These are phyloP conservation scores for Orbilia oligospora DNA, from an alignment of 2,329 filamentous ascomycete genomes.

Conservation along the genomic window DNA sequence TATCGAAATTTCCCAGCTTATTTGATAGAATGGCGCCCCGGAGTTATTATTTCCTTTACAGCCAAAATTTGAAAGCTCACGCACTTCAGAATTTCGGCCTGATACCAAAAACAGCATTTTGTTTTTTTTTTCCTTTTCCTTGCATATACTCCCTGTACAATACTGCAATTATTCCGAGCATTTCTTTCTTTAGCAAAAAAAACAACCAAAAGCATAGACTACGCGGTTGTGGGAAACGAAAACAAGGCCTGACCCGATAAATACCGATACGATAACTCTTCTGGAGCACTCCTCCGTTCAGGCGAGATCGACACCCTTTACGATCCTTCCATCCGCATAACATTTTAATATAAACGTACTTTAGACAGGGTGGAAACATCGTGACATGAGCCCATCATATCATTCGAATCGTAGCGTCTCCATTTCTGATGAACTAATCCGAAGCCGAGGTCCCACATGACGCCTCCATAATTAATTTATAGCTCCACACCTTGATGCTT, in stretches of 20 bases:
- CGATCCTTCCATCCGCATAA: constrained; percentile 56
- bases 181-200: constrained; percentile 35
- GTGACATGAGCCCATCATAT: constrained; percentile 46
- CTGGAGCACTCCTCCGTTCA: constrained; percentile 53
- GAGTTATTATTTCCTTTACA: constrained; percentile 60
- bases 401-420: constrained; percentile 34
- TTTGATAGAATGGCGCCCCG: constrained; percentile 53
- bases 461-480: constrained; percentile 39
- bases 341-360: constrained; percentile 40
- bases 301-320: constrained; percentile 52
- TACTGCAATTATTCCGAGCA: constrained; percentile 51
- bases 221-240: constrained; percentile 33
- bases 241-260: constrained; percentile 56
- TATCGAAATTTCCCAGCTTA: constrained; percentile 16
- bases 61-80: constrained; percentile 55
- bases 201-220: constrained; percentile 12
- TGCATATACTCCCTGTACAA: constrained; percentile 60
- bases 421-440: constrained; percentile 49
- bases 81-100: constrained; percentile 46
- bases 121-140: constrained; percentile 18
- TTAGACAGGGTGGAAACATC: constrained; percentile 37
- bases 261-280: constrained; percentile 58
- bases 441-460: constrained; percentile 61
- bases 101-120: constrained; percentile 57
- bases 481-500: constrained; percentile 34